Percentiles rank a stretch among this genome's conserved stretches.
phyloP scores from a whole-genome alignment of 164 flowering plant genomes.

The Nymphaea thermarum region DNA sequence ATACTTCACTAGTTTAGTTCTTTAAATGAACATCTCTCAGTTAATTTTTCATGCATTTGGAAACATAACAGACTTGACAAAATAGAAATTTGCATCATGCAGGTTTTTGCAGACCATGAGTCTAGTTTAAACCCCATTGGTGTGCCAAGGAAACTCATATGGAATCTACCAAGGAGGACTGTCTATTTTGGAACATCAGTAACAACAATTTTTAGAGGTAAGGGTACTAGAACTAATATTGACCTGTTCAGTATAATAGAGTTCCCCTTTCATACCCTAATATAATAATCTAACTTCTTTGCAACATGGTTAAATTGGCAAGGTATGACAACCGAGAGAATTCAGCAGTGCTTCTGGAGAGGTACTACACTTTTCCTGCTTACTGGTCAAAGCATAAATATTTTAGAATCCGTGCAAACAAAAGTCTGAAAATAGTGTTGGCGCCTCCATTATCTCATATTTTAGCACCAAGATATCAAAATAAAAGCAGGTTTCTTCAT shows the following conservation, averaged over 20 bases:
- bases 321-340: constrained; percentile 25
- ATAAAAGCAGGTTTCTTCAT: not conserved
- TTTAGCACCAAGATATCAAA: not conserved
- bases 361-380: constrained; percentile 24
- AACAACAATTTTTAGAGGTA: constrained; percentile 86
- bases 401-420: not conserved
- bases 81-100: constrained; percentile 5
- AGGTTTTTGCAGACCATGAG: constrained; percentile 97
- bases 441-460: not conserved
- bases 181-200: constrained; percentile 84
- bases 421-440: not conserved
- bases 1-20: not conserved
- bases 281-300: not conserved
- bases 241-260: not conserved
- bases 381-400: not conserved
- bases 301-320: no score
- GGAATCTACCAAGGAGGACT: constrained; percentile 73
- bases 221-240: not conserved
- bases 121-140: constrained; percentile 72
- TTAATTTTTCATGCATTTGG: not conserved
- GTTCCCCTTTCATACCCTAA: not conserved
- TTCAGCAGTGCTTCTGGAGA: constrained; percentile 45
- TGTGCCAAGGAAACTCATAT: constrained; percentile 67
- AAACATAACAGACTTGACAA: not conserved
- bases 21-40: not conserved